Evolutionary conservation across 73 alveolate genomes (phyloP), one percentile per base, ranked within the genome.

Genomic region (Stentor coeruleus): DNA sequence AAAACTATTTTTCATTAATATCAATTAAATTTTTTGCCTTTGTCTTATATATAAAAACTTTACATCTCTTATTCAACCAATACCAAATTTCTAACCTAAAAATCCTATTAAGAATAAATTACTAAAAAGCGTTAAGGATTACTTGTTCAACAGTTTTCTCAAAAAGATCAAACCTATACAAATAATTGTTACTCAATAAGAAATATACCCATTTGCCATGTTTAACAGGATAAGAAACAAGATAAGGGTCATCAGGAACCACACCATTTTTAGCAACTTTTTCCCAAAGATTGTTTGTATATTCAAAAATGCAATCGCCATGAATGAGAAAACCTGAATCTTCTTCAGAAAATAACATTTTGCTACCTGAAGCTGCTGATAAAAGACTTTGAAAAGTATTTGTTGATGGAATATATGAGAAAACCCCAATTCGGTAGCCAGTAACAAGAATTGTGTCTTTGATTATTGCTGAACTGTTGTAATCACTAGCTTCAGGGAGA

Each of bases 391-490:
- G 28, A 49, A 11, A 49, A 49, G 28, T 11, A 49, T 49, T 20
- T 20, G 6, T 49, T 6, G 28, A 6, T 11, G 20, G 6, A 49
- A 11, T 20, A 49, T 49, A 49, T 11, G 20, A 49, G 6, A 49
- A 49, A 49, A 49, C 66, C 66, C 66, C 66, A 49, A 49, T 6
- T 49, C 66, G 66, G 20, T 49, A 49, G 28, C 66, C 66, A 49
- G 66, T 11, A 6, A 49, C 66, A 11, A 49, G 20, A 49, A 49
- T 49, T 49, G 28, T 20, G 20, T 6, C 6, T 6, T 49, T 20
- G 6, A 11, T 49, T 11, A 49, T 20, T 11, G 20, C 20, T 11
- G 66, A 6, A 49, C 66, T 11, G 20, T 49, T 49, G 20, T 49
- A 49, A 49, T 49, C 66, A 49, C 66, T 49, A 11, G 28, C 66